Evolutionary conservation across 1,284 basidiomycete genomes (phyloP).

Genomic region (Leccinum fallax): DNA sequence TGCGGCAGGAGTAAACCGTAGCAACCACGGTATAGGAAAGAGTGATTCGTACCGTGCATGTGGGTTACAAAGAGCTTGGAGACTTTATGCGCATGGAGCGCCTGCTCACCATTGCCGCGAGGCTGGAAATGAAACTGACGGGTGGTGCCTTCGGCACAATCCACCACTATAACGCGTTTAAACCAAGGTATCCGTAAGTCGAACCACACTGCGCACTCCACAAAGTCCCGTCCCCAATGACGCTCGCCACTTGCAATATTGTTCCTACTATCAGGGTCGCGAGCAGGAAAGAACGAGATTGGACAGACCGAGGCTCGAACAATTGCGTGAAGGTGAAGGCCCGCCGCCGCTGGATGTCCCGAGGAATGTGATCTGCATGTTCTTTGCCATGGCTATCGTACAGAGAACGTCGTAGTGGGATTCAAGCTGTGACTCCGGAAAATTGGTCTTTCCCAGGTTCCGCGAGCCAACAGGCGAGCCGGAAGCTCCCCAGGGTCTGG

Average conservation of each 20-base stretch:
- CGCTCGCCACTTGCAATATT: constrained; percentile 46
- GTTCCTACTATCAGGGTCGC: constrained; percentile 3
- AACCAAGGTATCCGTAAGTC: constrained; percentile 10
- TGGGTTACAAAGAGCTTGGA: constrained; percentile 86
- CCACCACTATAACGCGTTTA: constrained; percentile 62
- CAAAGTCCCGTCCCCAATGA: constrained; percentile 53
- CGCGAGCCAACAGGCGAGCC: no score
- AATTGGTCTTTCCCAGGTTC: no score
- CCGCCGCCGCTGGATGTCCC: constrained; percentile 78
- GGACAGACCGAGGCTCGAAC: constrained; percentile 56
- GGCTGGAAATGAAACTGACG: constrained; percentile 59
- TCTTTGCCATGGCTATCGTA: constrained; percentile 19
- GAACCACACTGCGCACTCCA: constrained; percentile 55
- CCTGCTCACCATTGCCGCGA: constrained; percentile 29
- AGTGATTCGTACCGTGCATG: constrained; percentile 63
- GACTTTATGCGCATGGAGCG: constrained; percentile 57
- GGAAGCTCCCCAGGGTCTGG: no score
- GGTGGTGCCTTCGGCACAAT: constrained; percentile 85
- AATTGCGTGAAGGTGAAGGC: constrained; percentile 66
- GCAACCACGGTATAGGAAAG: constrained; percentile 26
- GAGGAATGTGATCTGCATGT: constrained; percentile 60
- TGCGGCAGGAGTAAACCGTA: constrained; percentile 31
- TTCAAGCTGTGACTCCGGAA: neutral
- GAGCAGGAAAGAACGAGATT: neutral
- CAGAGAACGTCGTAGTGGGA: neutral